Conservation (phyloP, 768 basidiomycete species). For the Leccinum disarticulatum region DNA sequence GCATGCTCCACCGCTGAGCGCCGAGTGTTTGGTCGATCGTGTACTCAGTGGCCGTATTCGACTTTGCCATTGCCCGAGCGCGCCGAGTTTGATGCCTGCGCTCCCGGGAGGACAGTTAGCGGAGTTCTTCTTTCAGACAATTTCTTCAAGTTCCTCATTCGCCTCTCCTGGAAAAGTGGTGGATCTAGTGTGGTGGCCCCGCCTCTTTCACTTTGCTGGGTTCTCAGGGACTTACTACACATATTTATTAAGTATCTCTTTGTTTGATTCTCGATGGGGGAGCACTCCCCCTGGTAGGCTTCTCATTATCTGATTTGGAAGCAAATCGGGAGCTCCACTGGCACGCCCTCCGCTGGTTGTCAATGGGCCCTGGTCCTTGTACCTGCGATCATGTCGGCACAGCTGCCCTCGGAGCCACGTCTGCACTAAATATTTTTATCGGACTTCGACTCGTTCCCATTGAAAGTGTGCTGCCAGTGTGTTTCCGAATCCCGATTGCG, state of each 20-base stretch:
- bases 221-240: background rate
- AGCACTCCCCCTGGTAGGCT: background rate
- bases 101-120: background rate
- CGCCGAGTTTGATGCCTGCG: background rate
- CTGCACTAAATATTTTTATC: background rate
- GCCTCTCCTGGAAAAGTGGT: background rate
- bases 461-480: background rate
- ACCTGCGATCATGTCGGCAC: background rate
- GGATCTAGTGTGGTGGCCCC: background rate
- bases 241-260: background rate
- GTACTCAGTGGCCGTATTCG: background rate
- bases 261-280: background rate
- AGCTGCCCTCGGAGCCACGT: background rate
- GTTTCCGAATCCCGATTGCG: background rate
- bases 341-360: background rate
- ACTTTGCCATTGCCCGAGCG: background rate
- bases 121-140: background rate
- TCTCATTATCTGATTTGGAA: background rate
- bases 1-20: conserved; percentile 22
- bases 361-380: background rate
- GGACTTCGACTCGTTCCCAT: background rate
- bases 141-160: background rate
- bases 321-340: background rate
- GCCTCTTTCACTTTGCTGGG: background rate
- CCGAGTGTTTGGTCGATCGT: background rate